Evolutionary conservation across 73 alveolate species (phyloP), one percentile per base, ranked within the genome.

Genomic region (Loxodes magnus): DNA sequence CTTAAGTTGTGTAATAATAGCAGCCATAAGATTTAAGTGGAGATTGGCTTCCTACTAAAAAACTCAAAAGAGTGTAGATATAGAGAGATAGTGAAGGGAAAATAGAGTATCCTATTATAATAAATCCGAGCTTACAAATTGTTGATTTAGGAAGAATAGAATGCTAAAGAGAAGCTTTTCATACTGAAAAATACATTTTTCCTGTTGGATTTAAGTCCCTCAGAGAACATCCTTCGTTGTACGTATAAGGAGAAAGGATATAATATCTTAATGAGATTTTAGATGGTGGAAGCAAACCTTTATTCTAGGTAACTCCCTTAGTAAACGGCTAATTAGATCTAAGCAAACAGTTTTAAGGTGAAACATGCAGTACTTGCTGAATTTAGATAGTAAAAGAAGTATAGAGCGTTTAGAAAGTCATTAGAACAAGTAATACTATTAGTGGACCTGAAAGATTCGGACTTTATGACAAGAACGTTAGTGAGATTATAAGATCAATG

Each of bases 361-460:
- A 87, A 25, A 79, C 96, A 9, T 79, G 96, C 5, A 87, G 95
- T 43, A 96, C 93, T 5, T 91, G 98, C 61, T 91, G 98, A 97
- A 75, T 70, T 58, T 75, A 58, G 52, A 82, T 91, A 27, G 83
- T 85, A 54, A 87, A 84, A 50, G 71, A 64, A 43, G 89, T 91
- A 5, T 87, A 91, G 56, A 93, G 84, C 35, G 44, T 84, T 5
- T 74, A 80, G 57, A 90, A 82, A 27, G 79, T 63, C 55, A 87
- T 72, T 41, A 87, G 88, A 63, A 77, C 76, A 26, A 87, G 82
- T 20, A 94, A 84, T 4, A 88, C 95, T 5, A 84, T 91, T 31
- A 68, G 88, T 66, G 98, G 98, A 2, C 81, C 94, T 34, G 98
- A 91, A 56, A 81, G 97, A 62, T 91, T 79, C 73, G 98, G 98